Evolutionary conservation across 2,329 filamentous ascomycete species (phyloP).

Genomic region (Calonectria henricotiae): DNA sequence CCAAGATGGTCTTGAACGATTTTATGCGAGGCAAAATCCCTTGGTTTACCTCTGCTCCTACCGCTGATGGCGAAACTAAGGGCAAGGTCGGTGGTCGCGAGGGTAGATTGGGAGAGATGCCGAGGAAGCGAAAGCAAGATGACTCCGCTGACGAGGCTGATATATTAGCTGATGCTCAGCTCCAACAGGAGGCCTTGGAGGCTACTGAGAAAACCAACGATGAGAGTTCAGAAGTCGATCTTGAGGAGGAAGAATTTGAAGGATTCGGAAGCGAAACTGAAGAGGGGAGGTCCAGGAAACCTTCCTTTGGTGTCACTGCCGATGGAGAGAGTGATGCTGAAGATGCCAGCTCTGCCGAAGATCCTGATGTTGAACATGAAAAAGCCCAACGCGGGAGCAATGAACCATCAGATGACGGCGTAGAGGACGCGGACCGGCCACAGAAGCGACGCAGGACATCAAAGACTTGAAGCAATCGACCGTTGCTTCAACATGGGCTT

Average conservation of each 20-base stretch:
- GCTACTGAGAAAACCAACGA: conserved; percentile 55
- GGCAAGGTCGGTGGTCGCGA: conserved; percentile 78
- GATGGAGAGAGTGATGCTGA: conserved; percentile 62
- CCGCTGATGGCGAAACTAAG: conserved; percentile 67
- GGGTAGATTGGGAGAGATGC: conserved; percentile 89
- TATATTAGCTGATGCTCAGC: conserved; percentile 54
- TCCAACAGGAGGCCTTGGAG: conserved; percentile 50
- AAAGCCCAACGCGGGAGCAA: neutral
- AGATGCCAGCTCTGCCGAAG: conserved; percentile 54
- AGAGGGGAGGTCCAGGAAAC: conserved; percentile 53
- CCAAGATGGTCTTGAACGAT: conserved; percentile 97
- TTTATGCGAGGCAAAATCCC: conserved; percentile 96
- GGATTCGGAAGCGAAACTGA: conserved; percentile 59
- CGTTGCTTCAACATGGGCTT: neutral
- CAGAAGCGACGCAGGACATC: conserved; percentile 19
- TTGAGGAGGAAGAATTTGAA: conserved; percentile 60
- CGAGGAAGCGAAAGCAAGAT: conserved; percentile 81
- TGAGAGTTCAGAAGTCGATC: conserved; percentile 58
- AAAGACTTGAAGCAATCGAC: neutral
- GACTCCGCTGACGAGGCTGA: conserved; percentile 66
- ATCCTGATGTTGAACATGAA: conserved; percentile 60
- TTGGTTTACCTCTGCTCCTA: conserved; percentile 91
- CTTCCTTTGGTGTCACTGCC: conserved; percentile 57
- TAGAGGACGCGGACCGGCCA: neutral
- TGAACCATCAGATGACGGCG: neutral